Evolutionary conservation across 208 protist species (phyloP), one percentile per base, ranked within the genome.

Genomic region (Trypanosoma cruzi): DNA sequence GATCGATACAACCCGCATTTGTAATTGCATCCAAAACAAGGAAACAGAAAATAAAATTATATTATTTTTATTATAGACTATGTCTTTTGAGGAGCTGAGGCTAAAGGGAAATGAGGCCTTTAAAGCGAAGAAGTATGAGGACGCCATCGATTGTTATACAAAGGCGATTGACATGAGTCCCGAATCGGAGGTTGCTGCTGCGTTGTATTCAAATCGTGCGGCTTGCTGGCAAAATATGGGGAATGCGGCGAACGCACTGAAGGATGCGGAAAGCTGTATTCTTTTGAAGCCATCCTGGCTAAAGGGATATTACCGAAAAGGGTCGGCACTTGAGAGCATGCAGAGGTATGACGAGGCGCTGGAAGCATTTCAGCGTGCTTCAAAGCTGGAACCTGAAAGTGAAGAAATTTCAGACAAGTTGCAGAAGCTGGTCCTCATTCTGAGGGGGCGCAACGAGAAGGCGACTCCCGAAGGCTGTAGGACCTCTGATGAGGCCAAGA

Each of bases 261-360:
- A 80, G 37, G 94, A 98, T 67, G 66, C 94, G 7, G 85, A 96
- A 31, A 74, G 70, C 44, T 98, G 94, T 82, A 96, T 98, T 64
- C 66, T 68, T n/a, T 72, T 92, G 18, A 82, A 81, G 37, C 94
- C 94, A 11, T 68, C 80, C 61, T 98, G 94, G 94, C 73, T 98
- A 14, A 98, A 98, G 74, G 94, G 94, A 32, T 78, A 94, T 75
- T 98, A 94, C 67, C 77, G 94, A 64, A 96, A 96, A 65, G 94
- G 82, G 42, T 54, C 89, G 0, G 89, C 94, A 4, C 80, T 96
- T 57, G 71, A 94, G 72, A 72, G 72, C 60, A 68, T 96, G 73
- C 72, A 75, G 55, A 77, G 79, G 29, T 79, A 86, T 46, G 89
- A 96, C 71, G 90, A 97, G 58, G 91, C 94, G 22, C 79, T 85